These are phyloP conservation scores for Rhinocladiella similis DNA, from an alignment of 2,329 filamentous ascomycete species.

Conservation along the genomic window DNA sequence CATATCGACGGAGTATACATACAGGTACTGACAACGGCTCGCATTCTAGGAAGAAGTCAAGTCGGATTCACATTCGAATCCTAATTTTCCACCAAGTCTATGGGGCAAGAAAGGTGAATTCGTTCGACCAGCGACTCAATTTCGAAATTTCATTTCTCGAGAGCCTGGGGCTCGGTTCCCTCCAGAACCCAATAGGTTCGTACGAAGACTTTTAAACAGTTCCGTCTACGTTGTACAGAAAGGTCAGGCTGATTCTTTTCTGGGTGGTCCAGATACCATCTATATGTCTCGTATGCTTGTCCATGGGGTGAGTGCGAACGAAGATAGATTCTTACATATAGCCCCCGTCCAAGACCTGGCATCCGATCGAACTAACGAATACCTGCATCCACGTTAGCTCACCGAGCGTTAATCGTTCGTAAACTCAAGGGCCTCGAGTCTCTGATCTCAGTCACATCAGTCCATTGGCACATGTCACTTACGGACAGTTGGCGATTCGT, in stretches of 20 bases:
- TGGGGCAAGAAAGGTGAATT: constrained; percentile 76
- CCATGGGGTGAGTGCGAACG: constrained; percentile 67
- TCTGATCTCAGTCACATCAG: constrained; percentile 64
- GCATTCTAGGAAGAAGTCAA: no score
- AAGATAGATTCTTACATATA: not conserved
- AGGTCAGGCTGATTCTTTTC: not conserved
- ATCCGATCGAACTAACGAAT: no score
- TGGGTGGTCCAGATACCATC: constrained; percentile 66
- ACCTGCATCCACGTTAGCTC: constrained; percentile 46
- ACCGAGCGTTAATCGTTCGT: constrained; percentile 48
- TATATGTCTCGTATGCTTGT: constrained; percentile 91
- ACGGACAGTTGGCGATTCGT: constrained; percentile 73
- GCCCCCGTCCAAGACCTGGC: no score
- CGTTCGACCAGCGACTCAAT: constrained; percentile 79
- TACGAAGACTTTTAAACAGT: no score
- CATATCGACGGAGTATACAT: no score
- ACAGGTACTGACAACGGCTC: no score
- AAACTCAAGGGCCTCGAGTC: constrained; percentile 52
- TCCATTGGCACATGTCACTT: constrained; percentile 70
- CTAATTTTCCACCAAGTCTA: constrained; percentile 54
- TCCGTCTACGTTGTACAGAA: no score
- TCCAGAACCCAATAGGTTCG: constrained; percentile 68
- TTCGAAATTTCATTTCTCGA: constrained; percentile 75
- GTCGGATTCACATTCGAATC: no score
- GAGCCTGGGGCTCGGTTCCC: constrained; percentile 72